Conservation (phyloP, 805 yeast species). For the Kodamaea nitidulidarum region DNA sequence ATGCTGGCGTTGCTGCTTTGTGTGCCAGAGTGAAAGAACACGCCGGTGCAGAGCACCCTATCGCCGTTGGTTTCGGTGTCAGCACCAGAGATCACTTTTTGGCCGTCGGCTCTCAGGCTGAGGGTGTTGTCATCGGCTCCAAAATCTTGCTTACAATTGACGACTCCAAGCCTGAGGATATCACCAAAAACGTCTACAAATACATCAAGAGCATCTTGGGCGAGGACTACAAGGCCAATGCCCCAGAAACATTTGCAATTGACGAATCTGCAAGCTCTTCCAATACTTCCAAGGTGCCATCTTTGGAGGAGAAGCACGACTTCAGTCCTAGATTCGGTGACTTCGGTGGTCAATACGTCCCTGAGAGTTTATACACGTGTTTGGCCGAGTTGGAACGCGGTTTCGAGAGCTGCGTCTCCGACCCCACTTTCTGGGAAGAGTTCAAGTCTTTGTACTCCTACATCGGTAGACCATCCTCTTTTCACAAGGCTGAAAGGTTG, state of each 20-base stretch:
- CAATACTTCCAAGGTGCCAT: slow-evolving; percentile 28
- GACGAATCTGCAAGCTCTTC: slow-evolving; percentile 11
- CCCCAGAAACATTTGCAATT: slow-evolving; percentile 24
- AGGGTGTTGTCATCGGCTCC: slow-evolving; percentile 96
- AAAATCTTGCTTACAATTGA: slow-evolving; percentile 70
- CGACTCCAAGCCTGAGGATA: slow-evolving; percentile 55
- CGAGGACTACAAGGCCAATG: slow-evolving; percentile 38
- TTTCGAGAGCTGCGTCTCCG: slow-evolving; percentile 83
- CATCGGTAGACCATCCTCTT: slow-evolving; percentile 93
- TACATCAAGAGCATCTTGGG: slow-evolving; percentile 70
- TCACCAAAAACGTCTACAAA: slow-evolving; percentile 59
- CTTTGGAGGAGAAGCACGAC: slow-evolving; percentile 54
- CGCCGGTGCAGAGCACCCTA: slow-evolving; percentile 63
- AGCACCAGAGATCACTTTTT: slow-evolving; percentile 87
- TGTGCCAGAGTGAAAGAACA: slow-evolving; percentile 71
- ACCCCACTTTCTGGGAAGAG: slow-evolving; percentile 91
- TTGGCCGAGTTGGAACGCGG: slow-evolving; percentile 83
- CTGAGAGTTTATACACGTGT: slow-evolving; percentile 92
- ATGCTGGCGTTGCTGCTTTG: slow-evolving; percentile 59
- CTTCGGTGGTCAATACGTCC: slow-evolving; percentile 98
- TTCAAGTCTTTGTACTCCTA: slow-evolving; percentile 79
- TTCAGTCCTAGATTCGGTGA: slow-evolving; percentile 83
- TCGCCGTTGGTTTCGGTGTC: slow-evolving; percentile 96
- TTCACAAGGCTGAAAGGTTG: slow-evolving; percentile 87
- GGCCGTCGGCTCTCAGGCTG: slow-evolving; percentile 74